Conservation (phyloP, 2,329 filamentous ascomycete genomes). For the Scytalidium sp. region DNA sequence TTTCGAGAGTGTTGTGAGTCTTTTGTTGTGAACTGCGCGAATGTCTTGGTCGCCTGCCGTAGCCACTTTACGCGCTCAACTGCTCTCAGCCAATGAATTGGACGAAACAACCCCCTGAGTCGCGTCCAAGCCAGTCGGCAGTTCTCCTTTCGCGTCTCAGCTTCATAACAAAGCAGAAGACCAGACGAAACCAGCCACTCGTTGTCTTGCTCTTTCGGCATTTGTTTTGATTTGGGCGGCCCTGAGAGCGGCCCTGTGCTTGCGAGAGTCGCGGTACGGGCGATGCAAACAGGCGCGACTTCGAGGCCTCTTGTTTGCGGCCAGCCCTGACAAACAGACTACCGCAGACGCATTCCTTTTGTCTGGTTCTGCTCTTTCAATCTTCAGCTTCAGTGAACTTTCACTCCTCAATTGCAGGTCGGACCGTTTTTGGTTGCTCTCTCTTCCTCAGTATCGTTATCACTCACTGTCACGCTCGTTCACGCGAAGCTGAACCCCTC, state of each 20-base stretch:
- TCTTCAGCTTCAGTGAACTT: neutral
- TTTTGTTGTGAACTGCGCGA: neutral
- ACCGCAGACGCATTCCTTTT: neutral
- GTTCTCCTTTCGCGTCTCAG: slow-evolving; percentile 18
- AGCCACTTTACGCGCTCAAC: slow-evolving; percentile 28
- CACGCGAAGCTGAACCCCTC: neutral
- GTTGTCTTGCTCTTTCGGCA: slow-evolving; percentile 18
- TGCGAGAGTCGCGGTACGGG: slow-evolving; percentile 18
- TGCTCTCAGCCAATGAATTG: slow-evolving; percentile 15
- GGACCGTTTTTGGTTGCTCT: neutral
- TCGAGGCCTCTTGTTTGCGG: slow-evolving; percentile 4
- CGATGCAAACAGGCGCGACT: slow-evolving; percentile 17
- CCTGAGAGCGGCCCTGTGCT: slow-evolving; percentile 9
- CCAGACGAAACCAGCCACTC: slow-evolving; percentile 17
- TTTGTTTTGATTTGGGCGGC: slow-evolving; percentile 26
- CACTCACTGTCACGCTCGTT: neutral
- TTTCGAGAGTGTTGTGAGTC: neutral
- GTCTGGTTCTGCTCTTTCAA: too few species aligned
- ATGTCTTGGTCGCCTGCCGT: neutral
- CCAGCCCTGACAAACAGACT: neutral
- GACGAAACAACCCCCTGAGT: slow-evolving; percentile 10
- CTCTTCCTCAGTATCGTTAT: neutral
- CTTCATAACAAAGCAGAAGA: slow-evolving; percentile 22
- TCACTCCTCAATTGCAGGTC: neutral
- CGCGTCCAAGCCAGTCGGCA: slow-evolving; percentile 18